A percentile compares a stretch with the other conserved stretches of the same genome.
phyloP scores from a whole-genome alignment of 495 filamentous ascomycete species.

The Talaromyces trachyspermus region DNA sequence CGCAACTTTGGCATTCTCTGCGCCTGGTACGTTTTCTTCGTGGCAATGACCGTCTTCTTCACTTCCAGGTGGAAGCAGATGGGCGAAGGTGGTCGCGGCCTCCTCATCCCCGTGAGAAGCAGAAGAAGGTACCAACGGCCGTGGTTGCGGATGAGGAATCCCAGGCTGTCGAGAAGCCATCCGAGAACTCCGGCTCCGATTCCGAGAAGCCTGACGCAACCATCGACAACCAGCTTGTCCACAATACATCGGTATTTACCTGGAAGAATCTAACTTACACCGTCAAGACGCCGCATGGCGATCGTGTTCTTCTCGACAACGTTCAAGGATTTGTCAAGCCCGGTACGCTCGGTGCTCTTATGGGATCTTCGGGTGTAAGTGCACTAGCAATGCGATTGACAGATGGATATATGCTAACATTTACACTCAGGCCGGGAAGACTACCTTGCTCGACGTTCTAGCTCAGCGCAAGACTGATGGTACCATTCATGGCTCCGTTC shows the following conservation, averaged over 20 bases:
- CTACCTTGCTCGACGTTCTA: constrained; percentile 72
- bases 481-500: constrained; percentile 65
- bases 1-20: constrained; percentile 62
- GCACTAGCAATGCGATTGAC: constrained; percentile 62
- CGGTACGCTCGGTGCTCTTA: constrained; percentile 65
- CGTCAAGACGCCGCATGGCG: constrained; percentile 35
- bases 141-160: too few relatives aligned
- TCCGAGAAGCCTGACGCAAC: constrained; percentile 18
- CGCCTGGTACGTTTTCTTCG: constrained; percentile 59
- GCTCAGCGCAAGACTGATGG: constrained; percentile 73
- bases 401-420: constrained; percentile 74
- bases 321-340: constrained; percentile 89
- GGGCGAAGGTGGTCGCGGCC: constrained; percentile 8
- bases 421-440: constrained; percentile 79
- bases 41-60: constrained; percentile 58
- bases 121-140: constrained; percentile 37
- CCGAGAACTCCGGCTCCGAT: neutral
- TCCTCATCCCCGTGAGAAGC: constrained; percentile 33
- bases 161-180: too few relatives aligned
- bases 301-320: constrained; percentile 52
- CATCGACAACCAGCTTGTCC: constrained; percentile 23
- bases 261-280: constrained; percentile 55
- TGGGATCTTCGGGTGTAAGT: constrained; percentile 59
- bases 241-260: constrained; percentile 49
- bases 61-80: constrained; percentile 31